Percentiles rank a stretch among this genome's conserved stretches.
Conservation (phyloP, 2,329 filamentous ascomycete species). For the Aspergillus costaricaensis region DNA sequence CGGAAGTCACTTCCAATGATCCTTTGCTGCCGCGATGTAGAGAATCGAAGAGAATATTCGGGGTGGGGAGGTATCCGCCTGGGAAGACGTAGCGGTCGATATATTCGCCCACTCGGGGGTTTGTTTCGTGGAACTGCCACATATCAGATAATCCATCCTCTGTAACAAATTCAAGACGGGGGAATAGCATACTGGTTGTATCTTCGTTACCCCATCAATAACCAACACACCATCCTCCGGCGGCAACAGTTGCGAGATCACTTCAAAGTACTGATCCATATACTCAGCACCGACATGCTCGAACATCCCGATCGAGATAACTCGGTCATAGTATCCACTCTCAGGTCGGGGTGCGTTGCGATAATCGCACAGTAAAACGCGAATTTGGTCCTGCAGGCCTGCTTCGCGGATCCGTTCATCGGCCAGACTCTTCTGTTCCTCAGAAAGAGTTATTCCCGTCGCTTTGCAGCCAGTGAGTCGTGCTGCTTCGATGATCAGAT, state of each 20-base stretch:
- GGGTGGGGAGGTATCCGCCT: constrained; percentile 68
- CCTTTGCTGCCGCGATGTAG: constrained; percentile 63
- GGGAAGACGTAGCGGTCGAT: constrained; percentile 78
- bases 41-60: constrained; percentile 58
- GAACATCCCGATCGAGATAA: constrained; percentile 76
- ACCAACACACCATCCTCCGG: constrained; percentile 64
- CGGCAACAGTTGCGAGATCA: constrained; percentile 66
- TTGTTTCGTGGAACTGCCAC: constrained; percentile 58
- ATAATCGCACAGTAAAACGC: constrained; percentile 70
- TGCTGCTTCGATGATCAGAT: constrained; percentile 70
- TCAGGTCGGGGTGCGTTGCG: constrained; percentile 58
- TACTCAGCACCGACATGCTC: constrained; percentile 72
- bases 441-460: constrained; percentile 68
- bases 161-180: background rate
- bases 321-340: constrained; percentile 67
- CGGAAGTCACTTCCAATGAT: constrained; percentile 64
- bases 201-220: constrained; percentile 79
- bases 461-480: constrained; percentile 66
- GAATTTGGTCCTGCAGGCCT: constrained; percentile 61
- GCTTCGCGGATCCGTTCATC: constrained; percentile 65
- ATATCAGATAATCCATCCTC: background rate
- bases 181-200: constrained; percentile 52
- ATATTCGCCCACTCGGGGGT: constrained; percentile 69
- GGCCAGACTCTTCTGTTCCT: constrained; percentile 68
- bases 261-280: constrained; percentile 66